These are phyloP conservation scores for Ophiostoma novo-ulmi DNA, from an alignment of 2,329 filamentous ascomycete genomes.

Conservation along the genomic window DNA sequence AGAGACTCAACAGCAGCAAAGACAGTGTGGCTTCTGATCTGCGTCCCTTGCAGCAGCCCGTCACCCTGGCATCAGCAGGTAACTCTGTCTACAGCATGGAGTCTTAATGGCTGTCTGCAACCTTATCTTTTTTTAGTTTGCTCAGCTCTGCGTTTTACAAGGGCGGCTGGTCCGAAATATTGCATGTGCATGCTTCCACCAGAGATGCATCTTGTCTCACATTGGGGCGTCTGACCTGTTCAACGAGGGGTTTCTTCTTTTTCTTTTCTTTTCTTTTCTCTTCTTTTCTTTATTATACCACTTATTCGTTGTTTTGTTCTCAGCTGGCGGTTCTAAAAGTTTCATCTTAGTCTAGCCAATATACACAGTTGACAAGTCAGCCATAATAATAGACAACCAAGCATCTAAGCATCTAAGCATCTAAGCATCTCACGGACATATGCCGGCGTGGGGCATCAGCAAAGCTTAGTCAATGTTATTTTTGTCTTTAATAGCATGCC, in stretches of 20 bases:
- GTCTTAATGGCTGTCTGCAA: not conserved
- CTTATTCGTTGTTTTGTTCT: not conserved
- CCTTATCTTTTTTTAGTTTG: not conserved
- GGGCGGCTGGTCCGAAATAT: not conserved
- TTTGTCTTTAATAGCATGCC: not conserved
- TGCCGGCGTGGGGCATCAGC: not conserved
- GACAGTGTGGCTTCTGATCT: constrained; percentile 24
- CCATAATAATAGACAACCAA: not conserved
- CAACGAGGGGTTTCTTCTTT: not conserved
- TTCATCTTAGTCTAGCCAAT: not conserved
- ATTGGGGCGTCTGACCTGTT: not conserved
- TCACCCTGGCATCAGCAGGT: not conserved
- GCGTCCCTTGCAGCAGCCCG: constrained; percentile 19
- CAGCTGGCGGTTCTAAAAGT: not conserved
- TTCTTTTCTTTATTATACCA: not conserved
- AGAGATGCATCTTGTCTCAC: not conserved
- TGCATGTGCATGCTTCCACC: not conserved
- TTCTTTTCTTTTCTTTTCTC: not conserved
- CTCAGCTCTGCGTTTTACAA: not conserved
- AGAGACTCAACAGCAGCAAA: constrained; percentile 21
- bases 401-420: not conserved
- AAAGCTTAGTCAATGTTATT: not conserved
- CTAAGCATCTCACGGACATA: not conserved
- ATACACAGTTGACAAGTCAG: not conserved
- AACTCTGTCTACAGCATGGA: constrained; percentile 7